These are phyloP conservation scores for Pseudogymnoascus sp. DNA, from an alignment of 2,329 filamentous ascomycete genomes.

Conservation along the genomic window DNA sequence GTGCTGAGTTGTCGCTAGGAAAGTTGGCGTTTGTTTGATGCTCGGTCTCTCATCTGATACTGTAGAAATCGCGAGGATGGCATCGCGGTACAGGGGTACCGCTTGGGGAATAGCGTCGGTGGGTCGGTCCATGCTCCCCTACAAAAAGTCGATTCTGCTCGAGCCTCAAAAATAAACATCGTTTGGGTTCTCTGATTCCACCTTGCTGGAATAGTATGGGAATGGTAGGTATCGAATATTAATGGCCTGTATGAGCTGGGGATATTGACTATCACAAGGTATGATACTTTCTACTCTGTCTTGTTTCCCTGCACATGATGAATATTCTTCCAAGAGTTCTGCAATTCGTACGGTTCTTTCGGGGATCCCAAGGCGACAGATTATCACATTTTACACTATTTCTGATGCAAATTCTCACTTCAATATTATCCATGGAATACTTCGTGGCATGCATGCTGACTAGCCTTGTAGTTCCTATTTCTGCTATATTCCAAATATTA, in stretches of 20 bases:
- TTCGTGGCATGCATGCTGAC: slow-evolving; percentile 1
- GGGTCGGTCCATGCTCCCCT: slow-evolving; percentile 3
- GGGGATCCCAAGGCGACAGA: slow-evolving; percentile 21
- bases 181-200: background rate
- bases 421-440: background rate
- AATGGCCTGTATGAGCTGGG: background rate
- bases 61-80: slow-evolving; percentile 4
- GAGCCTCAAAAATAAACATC: slow-evolving; percentile 4
- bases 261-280: background rate
- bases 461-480: background rate
- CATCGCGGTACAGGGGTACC: slow-evolving; percentile 1
- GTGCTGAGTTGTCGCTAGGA: background rate
- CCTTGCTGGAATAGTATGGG: background rate
- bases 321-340: slow-evolving; percentile 24
- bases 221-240: background rate
- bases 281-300: background rate
- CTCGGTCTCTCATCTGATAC: slow-evolving; percentile 5
- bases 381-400: slow-evolving; percentile 24
- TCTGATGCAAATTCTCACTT: slow-evolving; percentile 17
- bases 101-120: slow-evolving; percentile 1
- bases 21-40: background rate
- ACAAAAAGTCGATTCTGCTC: slow-evolving; percentile 5
- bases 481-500: background rate
- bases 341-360: slow-evolving; percentile 25
- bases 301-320: slow-evolving; percentile 18